Conservation (phyloP, 1,139 yeast species). For the Protomyces arabidopsidicola region DNA sequence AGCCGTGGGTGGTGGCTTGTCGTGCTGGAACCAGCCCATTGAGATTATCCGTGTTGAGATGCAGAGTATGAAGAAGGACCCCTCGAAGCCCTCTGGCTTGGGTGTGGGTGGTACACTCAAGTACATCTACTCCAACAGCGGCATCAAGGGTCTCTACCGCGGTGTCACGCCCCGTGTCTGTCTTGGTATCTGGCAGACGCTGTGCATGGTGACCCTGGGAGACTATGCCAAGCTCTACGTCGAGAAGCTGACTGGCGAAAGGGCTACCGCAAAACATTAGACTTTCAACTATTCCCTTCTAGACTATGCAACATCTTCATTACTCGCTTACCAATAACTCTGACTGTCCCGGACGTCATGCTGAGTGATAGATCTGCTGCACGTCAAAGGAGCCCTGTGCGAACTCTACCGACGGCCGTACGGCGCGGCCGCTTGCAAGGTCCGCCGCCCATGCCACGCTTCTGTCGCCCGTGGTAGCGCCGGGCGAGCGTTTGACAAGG, state of each 20-base stretch:
- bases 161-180: constrained; percentile 98
- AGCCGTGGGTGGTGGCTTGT: constrained; percentile 91
- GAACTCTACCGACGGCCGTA: no score
- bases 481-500: no score
- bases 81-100: constrained; percentile 90
- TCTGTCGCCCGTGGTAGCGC: no score
- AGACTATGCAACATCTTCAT: no score
- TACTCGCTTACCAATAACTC: no score
- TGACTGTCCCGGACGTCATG: no score
- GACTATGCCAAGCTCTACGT: constrained; percentile 75
- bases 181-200: constrained; percentile 96
- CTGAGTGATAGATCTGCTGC: no score
- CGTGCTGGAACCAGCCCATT: constrained; percentile 98
- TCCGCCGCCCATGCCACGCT: no score
- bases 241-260: constrained; percentile 54
- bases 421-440: no score
- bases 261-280: constrained; percentile 48
- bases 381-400: no score
- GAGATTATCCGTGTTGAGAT: constrained; percentile 88
- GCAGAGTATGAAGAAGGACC: constrained; percentile 90
- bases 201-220: constrained; percentile 98
- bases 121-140: constrained; percentile 77
- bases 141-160: constrained; percentile 84
- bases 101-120: constrained; percentile 72
- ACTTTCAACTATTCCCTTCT: background rate